These are phyloP conservation scores for Ophiocordyceps camponoti-rufipedis DNA, from an alignment of 2,329 filamentous ascomycete genomes.

Conservation along the genomic window DNA sequence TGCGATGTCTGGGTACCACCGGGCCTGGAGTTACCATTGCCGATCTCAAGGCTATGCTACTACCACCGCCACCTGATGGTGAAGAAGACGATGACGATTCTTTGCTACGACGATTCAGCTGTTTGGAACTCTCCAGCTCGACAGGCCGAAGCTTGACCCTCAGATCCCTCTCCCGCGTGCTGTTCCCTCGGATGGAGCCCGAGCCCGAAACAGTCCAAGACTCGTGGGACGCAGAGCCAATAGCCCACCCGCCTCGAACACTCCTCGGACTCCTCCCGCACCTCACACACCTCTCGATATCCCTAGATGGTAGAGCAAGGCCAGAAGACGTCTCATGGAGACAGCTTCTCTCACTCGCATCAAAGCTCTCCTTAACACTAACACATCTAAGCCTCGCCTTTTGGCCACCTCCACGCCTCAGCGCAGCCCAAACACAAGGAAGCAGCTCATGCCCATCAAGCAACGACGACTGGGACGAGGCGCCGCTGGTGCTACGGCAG, in stretches of 20 bases:
- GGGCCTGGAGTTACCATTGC: constrained; percentile 24
- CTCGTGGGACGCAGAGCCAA: constrained; percentile 30
- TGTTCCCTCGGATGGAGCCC: constrained; percentile 21
- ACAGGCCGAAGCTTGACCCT: constrained; percentile 31
- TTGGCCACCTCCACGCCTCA: constrained; percentile 43
- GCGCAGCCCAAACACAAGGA: constrained; percentile 26
- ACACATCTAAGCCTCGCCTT: constrained; percentile 44
- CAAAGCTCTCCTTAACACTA: constrained; percentile 27
- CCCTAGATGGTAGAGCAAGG: constrained; percentile 18
- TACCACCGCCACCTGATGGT: constrained; percentile 11
- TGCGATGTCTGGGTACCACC: constrained; percentile 29
- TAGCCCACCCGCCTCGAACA: constrained; percentile 13
- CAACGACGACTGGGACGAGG: constrained; percentile 41
- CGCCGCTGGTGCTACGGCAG: constrained; percentile 33
- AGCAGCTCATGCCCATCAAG: not conserved
- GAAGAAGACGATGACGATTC: constrained; percentile 9
- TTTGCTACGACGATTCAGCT: constrained; percentile 18
- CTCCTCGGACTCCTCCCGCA: constrained; percentile 34
- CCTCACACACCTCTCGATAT: constrained; percentile 42
- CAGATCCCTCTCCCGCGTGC: constrained; percentile 30
- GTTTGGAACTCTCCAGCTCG: constrained; percentile 35
- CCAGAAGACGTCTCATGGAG: constrained; percentile 31
- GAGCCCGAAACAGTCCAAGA: constrained; percentile 20
- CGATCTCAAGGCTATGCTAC: constrained; percentile 31
- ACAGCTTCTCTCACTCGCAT: constrained; percentile 34